These are phyloP conservation scores for Azolla pinnata DNA, from an alignment of 75 land plant genomes.

Conservation along the genomic window DNA sequence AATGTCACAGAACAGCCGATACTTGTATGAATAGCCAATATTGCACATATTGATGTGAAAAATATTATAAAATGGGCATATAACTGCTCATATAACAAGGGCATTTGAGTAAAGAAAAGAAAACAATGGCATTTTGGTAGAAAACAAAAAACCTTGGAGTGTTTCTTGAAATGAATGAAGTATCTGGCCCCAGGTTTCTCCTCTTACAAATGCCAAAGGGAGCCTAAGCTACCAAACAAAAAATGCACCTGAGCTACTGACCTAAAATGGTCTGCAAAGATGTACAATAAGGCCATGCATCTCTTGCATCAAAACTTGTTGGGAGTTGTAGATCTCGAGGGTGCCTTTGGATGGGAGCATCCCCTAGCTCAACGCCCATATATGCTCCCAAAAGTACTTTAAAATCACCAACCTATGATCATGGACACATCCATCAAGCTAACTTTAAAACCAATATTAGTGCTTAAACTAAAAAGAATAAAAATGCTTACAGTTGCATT, in stretches of 20 bases:
- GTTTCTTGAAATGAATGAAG: no score
- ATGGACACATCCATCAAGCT: background rate
- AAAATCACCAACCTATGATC: background rate
- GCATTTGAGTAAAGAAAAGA: no score
- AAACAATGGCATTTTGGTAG: no score
- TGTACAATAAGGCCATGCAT: slow-evolving; percentile 71
- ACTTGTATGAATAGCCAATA: no score
- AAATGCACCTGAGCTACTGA: slow-evolving; percentile 29
- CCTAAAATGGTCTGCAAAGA: slow-evolving; percentile 65
- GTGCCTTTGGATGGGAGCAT: slow-evolving; percentile 34
- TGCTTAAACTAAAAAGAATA: background rate
- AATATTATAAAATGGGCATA: no score
- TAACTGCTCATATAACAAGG: no score
- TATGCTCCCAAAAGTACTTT: background rate
- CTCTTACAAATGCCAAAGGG: no score
- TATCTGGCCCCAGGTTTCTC: no score
- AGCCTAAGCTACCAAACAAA: no score
- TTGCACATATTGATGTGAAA: no score
- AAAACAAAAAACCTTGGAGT: no score
- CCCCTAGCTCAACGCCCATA: background rate
- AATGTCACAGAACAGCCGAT: no score
- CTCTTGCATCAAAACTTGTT: slow-evolving; percentile 69
- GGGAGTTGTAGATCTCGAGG: slow-evolving; percentile 45
- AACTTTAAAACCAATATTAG: background rate
- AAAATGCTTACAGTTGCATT: slow-evolving; percentile 56